A percentile compares a stretch with the other conserved stretches of the same genome.
Conservation (phyloP, 768 basidiomycete genomes). For the Gloeophyllum trabeum region DNA sequence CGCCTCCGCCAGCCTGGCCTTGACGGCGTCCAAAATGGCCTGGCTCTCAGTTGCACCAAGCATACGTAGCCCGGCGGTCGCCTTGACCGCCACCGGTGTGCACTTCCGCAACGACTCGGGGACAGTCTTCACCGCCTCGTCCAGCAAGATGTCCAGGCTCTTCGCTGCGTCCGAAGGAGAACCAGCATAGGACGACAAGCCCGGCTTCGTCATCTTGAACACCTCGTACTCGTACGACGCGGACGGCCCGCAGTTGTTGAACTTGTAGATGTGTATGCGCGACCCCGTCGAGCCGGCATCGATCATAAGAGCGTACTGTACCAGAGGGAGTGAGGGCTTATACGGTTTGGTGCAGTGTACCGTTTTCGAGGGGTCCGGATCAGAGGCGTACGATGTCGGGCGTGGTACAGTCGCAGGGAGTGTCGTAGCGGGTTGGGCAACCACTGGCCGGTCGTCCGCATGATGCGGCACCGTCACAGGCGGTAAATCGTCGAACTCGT, state of each 20-base stretch:
- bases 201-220: conserved; percentile 74
- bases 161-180: conserved; percentile 62
- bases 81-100: conserved; percentile 86
- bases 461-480: background rate
- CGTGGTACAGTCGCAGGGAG: conserved; percentile 2
- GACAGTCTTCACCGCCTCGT: conserved; percentile 71
- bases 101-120: conserved; percentile 56
- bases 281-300: conserved; percentile 98
- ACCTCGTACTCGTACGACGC: conserved; percentile 88
- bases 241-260: conserved; percentile 76
- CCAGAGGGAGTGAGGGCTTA: conserved; percentile 37
- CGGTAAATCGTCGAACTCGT: background rate
- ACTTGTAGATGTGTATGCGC: conserved; percentile 97
- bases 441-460: background rate
- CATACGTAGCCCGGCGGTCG: conserved; percentile 79
- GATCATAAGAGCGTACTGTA: conserved; percentile 94
- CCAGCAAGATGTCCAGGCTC: conserved; percentile 68
- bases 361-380: conserved; percentile 65
- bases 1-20: conserved; percentile 35
- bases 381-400: conserved; percentile 56
- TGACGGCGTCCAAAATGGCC: conserved; percentile 70
- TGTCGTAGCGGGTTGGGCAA: background rate
- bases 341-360: conserved; percentile 57
- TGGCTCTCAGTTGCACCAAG: conserved; percentile 50
- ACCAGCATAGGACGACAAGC: conserved; percentile 54